These are phyloP conservation scores for Penicillium manginii DNA, from an alignment of 495 filamentous ascomycete genomes.

Conservation along the genomic window DNA sequence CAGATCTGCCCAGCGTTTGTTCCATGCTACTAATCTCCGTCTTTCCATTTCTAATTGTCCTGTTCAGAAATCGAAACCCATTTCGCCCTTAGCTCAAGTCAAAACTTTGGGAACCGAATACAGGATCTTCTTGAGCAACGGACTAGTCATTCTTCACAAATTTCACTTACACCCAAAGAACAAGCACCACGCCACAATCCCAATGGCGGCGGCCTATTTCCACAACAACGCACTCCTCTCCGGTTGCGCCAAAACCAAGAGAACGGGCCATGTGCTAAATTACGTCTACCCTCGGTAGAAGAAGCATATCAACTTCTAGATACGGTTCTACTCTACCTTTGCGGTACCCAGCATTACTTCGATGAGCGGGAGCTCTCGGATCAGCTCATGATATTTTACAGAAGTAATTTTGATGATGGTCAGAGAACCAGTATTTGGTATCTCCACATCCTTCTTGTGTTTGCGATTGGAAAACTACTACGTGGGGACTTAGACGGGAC, in stretches of 20 bases:
- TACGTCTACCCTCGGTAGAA: not conserved
- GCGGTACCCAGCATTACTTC: not conserved
- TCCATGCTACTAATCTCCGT: too few relatives aligned
- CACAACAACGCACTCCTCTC: not conserved
- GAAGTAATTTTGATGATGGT: not conserved
- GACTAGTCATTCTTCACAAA: not conserved
- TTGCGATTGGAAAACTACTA: not conserved
- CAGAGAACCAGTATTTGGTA: not conserved
- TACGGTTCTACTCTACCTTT: not conserved
- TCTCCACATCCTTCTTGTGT: not conserved
- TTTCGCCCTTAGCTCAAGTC: conserved; percentile 12
- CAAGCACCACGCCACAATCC: not conserved
- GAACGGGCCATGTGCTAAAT: not conserved
- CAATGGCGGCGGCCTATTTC: not conserved
- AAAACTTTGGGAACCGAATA: conserved; percentile 9
- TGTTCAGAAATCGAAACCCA: conserved; percentile 5
- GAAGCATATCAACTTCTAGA: conserved; percentile 3
- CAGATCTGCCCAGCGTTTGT: not conserved
- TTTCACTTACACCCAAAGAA: not conserved
- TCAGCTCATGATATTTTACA: not conserved
- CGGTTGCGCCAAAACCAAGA: not conserved
- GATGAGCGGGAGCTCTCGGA: not conserved
- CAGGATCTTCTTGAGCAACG: conserved; percentile 8
- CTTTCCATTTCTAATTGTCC: not conserved
- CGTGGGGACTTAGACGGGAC: not conserved